These are phyloP conservation scores for Anthracocystis panici-leucophaei DNA, from an alignment of 1,284 basidiomycete species.

Conservation along the genomic window DNA sequence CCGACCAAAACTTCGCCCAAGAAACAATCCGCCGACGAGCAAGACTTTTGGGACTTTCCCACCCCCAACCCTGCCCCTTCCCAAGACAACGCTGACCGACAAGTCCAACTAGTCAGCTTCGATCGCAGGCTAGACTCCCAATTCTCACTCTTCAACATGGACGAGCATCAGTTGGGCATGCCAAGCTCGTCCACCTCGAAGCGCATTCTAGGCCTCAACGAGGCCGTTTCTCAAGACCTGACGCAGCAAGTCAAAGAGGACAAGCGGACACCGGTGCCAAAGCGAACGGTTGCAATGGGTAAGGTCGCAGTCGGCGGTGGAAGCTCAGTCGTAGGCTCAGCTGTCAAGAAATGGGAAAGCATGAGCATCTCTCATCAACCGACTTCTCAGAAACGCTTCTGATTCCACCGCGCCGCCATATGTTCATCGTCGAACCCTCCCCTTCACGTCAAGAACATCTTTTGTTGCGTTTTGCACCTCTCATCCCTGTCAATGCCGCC, in stretches of 20 bases:
- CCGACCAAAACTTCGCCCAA: slow-evolving; percentile 13
- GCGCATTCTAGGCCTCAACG: slow-evolving; percentile 19
- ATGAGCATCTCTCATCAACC: slow-evolving; percentile 17
- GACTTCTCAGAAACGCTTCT: not conserved
- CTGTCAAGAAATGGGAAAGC: slow-evolving; percentile 51
- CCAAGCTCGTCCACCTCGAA: slow-evolving; percentile 24
- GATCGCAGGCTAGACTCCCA: slow-evolving; percentile 23
- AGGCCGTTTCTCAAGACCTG: slow-evolving; percentile 23
- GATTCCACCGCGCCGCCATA: too few species aligned
- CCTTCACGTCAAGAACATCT: too few species aligned
- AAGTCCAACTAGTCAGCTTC: slow-evolving; percentile 17
- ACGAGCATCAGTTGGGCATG: slow-evolving; percentile 4
- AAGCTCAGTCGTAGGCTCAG: slow-evolving; percentile 39
- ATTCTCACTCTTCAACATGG: slow-evolving; percentile 17
- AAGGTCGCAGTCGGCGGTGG: not conserved
- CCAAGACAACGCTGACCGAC: not conserved
- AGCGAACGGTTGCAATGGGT: not conserved
- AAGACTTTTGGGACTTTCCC: slow-evolving; percentile 26
- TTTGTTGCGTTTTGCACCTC: too few species aligned
- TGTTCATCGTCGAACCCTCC: too few species aligned
- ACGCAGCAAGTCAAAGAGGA: not conserved
- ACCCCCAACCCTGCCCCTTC: not conserved
- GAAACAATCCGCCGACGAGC: not conserved
- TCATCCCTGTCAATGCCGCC: too few species aligned
- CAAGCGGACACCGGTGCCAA: too few species aligned